phyloP scores from a whole-genome alignment of 495 filamentous ascomycete genomes.

The Usnea hakonensis region DNA sequence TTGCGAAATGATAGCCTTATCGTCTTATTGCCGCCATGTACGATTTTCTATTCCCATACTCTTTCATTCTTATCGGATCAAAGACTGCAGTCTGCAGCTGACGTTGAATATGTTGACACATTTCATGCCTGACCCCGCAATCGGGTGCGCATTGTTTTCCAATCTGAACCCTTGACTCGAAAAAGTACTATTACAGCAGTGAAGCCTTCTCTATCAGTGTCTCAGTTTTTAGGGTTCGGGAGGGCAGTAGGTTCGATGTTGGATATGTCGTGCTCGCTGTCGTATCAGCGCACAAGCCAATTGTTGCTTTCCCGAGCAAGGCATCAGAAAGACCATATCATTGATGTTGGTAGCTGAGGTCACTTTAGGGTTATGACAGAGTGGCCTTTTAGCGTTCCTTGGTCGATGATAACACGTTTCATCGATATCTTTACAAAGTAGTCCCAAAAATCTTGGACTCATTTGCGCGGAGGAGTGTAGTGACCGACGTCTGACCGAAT shows the following conservation, averaged over 20 bases:
- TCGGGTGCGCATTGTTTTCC: not conserved
- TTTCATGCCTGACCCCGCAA: not conserved
- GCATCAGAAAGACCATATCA: not conserved
- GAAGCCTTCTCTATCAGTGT: slow-evolving; percentile 1
- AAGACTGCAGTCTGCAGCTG: not conserved
- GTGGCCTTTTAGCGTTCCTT: not conserved
- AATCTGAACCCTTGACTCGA: not conserved
- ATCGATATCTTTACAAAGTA: not conserved
- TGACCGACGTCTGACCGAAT: not conserved
- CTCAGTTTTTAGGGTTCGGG: slow-evolving; percentile 5
- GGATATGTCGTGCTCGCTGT: not conserved
- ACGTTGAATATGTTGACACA: not conserved
- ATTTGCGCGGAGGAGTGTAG: not conserved
- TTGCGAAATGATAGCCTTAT: not conserved
- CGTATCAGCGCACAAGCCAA: not conserved
- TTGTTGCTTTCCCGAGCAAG: slow-evolving; percentile 8
- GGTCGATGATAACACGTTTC: slow-evolving; percentile 5
- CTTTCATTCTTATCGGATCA: too few species aligned
- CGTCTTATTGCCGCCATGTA: not conserved
- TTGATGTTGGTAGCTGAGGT: slow-evolving; percentile 2
- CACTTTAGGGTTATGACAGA: slow-evolving; percentile 1
- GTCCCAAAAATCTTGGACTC: not conserved
- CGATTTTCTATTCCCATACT: not conserved
- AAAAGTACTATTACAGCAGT: too few species aligned
- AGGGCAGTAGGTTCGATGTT: not conserved